Conservation (phyloP, 192 early-diverging fungal species). For the Dimargaris xerosporica region DNA sequence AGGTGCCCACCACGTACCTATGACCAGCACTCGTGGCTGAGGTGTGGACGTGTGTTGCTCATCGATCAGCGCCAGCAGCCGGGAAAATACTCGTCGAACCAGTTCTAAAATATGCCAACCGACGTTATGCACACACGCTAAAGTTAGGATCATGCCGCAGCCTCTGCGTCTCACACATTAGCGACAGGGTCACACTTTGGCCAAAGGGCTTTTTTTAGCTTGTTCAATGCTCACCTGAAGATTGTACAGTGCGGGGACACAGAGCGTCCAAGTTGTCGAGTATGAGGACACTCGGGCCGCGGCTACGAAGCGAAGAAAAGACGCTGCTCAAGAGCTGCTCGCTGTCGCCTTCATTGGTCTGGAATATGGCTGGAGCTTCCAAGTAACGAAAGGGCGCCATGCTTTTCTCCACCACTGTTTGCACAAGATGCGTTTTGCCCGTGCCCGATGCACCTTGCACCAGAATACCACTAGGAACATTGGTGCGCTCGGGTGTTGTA, state of each 20-base stretch:
- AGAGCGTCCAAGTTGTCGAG: not conserved
- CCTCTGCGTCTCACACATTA: too few relatives aligned
- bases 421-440: not conserved
- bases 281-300: not conserved
- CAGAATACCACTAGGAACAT: not conserved
- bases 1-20: too few relatives aligned
- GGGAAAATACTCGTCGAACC: not conserved
- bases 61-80: not conserved
- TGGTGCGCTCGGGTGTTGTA: not conserved
- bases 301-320: not conserved
- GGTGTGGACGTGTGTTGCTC: too few relatives aligned
- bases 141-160: too few relatives aligned
- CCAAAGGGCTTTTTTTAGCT: too few relatives aligned
- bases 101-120: not conserved
- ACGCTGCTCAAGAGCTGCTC: not conserved
- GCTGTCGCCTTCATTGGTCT: not conserved
- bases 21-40: too few relatives aligned
- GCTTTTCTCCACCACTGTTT: not conserved
- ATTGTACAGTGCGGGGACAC: not conserved
- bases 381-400: not conserved
- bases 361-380: not conserved
- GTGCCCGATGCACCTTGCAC: not conserved
- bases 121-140: too few relatives aligned
- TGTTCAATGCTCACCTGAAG: too few relatives aligned
- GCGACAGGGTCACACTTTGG: too few relatives aligned